Evolutionary conservation across 2,329 filamentous ascomycete species (phyloP), one percentile per base, ranked within the genome.

Genomic region (Trichophyton verrucosum): DNA sequence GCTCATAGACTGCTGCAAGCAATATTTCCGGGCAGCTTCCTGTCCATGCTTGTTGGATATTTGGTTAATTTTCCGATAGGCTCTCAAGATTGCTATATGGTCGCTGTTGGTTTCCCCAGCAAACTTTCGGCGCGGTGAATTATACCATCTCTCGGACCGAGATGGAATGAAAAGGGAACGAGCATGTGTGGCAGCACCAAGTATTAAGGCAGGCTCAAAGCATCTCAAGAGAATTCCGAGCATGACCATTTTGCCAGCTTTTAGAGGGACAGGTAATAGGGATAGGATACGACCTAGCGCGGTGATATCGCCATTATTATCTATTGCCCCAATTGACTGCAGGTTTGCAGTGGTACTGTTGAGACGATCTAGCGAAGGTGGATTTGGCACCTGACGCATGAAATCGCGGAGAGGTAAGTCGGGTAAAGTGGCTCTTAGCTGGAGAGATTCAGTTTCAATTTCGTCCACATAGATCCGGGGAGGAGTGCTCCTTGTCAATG

Each of bases 191-290:
- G 73, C 68, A 15, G 72, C 70, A 40, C 73, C 77, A 3, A 79
- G 64, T 30, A 80, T 73, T 30, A 81, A 64, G 65, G 81, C 74
- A 0, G 79, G 77, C 63, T 81, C 77, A 3, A 81, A 69, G 64
- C 79, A 81, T 42, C 74, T 72, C 69, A 81, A 81, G 53, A 81
- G 74, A 27, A 79, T 68, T 4, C 79, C 79, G 8, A 81, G 68
- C 20, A 80, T 60, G 58, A 81, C 73, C 74, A 81, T 76, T 62
- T 80, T 81, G 33, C 75, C 79, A 40, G 77, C 64, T 2, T 69
- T 64, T 5, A 79, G 79, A 61, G 77, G 72, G 3, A 80, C 68
- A 2, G 77, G 75, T 57, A 78, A 62, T 13, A 68, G 65, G 6
- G 74, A 69, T 38, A 81, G 68, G n/a, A 78, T 62, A n/a, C 68